Percentiles rank a stretch among this genome's conserved stretches.
Evolutionary conservation across 164 flowering plant genomes (phyloP).

Genomic region (Piper longum): DNA sequence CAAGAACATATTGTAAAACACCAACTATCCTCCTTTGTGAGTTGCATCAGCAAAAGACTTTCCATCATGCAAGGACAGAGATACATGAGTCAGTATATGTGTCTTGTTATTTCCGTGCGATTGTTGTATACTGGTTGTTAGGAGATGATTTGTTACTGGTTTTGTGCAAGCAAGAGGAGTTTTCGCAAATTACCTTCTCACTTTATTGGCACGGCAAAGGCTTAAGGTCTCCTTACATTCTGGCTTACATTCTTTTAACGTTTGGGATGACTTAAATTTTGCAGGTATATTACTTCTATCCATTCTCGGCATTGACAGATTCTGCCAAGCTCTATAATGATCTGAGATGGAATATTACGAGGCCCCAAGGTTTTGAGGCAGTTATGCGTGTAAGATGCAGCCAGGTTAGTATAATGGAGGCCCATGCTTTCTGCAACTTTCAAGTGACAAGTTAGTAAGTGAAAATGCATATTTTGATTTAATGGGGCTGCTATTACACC

Average conservation of each 20-base stretch:
- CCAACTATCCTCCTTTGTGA: too few relatives aligned
- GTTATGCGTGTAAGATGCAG: slow-evolving; percentile 99
- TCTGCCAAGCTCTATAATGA: slow-evolving; percentile 95
- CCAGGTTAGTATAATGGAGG: slow-evolving; percentile 39
- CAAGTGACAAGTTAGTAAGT: background rate
- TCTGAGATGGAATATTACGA: slow-evolving; percentile 92
- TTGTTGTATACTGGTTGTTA: too few relatives aligned
- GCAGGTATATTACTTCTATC: slow-evolving; percentile 86
- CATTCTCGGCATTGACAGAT: slow-evolving; percentile 86
- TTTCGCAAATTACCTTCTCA: too few relatives aligned
- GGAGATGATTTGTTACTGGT: too few relatives aligned
- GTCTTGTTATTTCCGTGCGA: too few relatives aligned
- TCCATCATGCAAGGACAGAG: too few relatives aligned
- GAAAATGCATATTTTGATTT: background rate
- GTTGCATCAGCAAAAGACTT: too few relatives aligned
- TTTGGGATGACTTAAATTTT: background rate
- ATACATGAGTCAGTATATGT: too few relatives aligned
- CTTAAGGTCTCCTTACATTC: background rate
- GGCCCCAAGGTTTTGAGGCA: slow-evolving; percentile 99
- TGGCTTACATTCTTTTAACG: background rate
- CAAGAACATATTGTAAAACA: too few relatives aligned
- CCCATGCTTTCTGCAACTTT: background rate
- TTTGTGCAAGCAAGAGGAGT: too few relatives aligned
- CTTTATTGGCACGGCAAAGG: background rate
- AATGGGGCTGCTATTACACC: slow-evolving; percentile 1